Base-by-base conservation (phyloP, 78 protist species). In the Isochrysis galbana region DNA sequence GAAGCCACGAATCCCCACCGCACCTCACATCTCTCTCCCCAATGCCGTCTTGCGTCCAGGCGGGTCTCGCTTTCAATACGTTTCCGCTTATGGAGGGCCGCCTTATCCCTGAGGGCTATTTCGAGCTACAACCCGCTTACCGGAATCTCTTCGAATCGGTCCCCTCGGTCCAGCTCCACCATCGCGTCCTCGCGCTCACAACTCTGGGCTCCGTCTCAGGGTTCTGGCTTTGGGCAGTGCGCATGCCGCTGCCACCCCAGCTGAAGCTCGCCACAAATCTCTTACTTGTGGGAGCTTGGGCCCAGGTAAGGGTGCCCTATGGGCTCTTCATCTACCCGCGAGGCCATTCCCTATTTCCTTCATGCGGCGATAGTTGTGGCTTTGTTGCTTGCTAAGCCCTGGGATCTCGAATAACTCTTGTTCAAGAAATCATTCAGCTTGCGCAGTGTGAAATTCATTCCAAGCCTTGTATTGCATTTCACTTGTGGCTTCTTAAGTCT, bases 41-140 rank as follows among this genome's bases (percentile, higher is more conserved):
- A n/a, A n/a, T n/a, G n/a, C n/a, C n/a, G n/a, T n/a, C n/a, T n/a
- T n/a, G n/a, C n/a, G n/a, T n/a, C 5, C 82, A 72, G 72, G 99
- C 99, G n/a, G 99, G 99, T 23, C 70, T 93, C 25, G 46, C 97
- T 29, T 97, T 96, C 95, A 97, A 97, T 90, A 87, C 91, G 2
- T 98, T 97, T 78, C 99, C 99, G 36, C 32, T 44, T 2, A 97
- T 98, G 98, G 98, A 96, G 39, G 97, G 93, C 54, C 78, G 94
- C 2, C 77, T 93, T 47, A 45, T 95, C 26, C 95, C 94, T 7
- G 55, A 41, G 7, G 93, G 89, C n/a, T 69, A 95, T 84, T 87
- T 87, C 46, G 92, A 93, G 25, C 90, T 95, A 38, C 2, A 48
- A 70, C 97, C 97, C 4, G 61, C 54, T 34, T 94, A 88, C 82